A percentile compares a stretch with the other conserved stretches of the same genome.
Conservation (phyloP, 208 protist genomes). For the Wallacemonas collosoma region DNA sequence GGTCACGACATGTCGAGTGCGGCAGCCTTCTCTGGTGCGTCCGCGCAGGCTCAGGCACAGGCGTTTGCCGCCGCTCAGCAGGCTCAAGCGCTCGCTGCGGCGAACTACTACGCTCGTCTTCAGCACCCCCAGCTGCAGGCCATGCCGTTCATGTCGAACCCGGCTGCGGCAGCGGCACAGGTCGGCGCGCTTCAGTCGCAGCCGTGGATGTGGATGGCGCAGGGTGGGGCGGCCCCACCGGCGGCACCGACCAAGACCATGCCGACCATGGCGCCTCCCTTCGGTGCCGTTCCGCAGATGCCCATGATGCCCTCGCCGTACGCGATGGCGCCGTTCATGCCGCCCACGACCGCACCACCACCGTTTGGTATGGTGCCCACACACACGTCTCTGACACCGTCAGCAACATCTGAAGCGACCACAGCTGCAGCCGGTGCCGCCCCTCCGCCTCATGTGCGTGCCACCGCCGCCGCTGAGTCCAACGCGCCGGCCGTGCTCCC, state of each 20-base stretch:
- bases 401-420: constrained; percentile 24
- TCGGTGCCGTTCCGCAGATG: constrained; percentile 22
- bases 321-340: constrained; percentile 36
- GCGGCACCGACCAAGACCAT: constrained; percentile 24
- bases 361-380: constrained; percentile 9
- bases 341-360: constrained; percentile 21
- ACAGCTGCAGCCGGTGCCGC: background rate
- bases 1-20: constrained; percentile 4
- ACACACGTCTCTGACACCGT: constrained; percentile 20
- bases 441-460: constrained; percentile 1
- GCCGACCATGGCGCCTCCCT: constrained; percentile 15
- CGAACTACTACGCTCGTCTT: constrained; percentile 17
- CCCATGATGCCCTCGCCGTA: constrained; percentile 34
- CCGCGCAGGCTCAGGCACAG: background rate
- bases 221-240: constrained; percentile 21
- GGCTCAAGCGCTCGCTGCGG: constrained; percentile 7
- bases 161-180: background rate
- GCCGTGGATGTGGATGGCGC: constrained; percentile 20
- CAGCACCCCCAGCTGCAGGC: constrained; percentile 10
- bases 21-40: constrained; percentile 8
- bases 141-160: constrained; percentile 13
- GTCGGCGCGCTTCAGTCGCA: constrained; percentile 16
- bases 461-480: background rate
- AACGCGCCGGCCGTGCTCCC: background rate
- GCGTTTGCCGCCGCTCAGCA: constrained; percentile 13